These are phyloP conservation scores for Mortierella sp. DNA, from an alignment of 371 early-diverging fungal species.

Conservation along the genomic window DNA sequence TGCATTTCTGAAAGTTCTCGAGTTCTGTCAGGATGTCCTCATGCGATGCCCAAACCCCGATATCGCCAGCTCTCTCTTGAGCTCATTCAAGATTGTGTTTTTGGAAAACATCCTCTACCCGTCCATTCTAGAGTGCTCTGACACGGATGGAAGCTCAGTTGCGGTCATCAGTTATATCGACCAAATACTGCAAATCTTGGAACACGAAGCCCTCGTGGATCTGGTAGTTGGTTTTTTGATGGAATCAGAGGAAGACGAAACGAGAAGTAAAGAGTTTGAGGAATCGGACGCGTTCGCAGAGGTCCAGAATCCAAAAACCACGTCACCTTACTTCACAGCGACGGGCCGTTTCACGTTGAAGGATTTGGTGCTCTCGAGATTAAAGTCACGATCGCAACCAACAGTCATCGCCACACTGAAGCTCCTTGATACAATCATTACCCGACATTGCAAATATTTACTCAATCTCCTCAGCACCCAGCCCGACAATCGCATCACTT, in stretches of 20 bases:
- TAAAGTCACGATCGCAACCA: constrained; percentile 76
- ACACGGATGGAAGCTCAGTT: constrained; percentile 91
- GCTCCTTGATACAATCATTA: constrained; percentile 81
- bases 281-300: constrained; percentile 31
- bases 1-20: constrained; percentile 79
- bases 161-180: constrained; percentile 91
- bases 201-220: constrained; percentile 80
- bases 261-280: background rate
- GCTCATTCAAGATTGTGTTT: constrained; percentile 78
- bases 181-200: constrained; percentile 78
- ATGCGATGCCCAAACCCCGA: constrained; percentile 78
- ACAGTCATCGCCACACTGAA: constrained; percentile 86
- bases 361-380: constrained; percentile 79
- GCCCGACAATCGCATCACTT: constrained; percentile 57
- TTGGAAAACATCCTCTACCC: constrained; percentile 89
- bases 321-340: constrained; percentile 62
- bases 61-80: constrained; percentile 72
- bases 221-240: constrained; percentile 82
- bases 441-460: constrained; percentile 80
- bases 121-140: constrained; percentile 86
- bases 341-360: constrained; percentile 76
- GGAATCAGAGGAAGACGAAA: constrained; percentile 64
- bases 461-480: constrained; percentile 75
- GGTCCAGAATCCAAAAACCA: constrained; percentile 48
- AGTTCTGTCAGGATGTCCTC: constrained; percentile 88